Conservation (phyloP, 768 basidiomycete species). For the Dioszegia crocea region DNA sequence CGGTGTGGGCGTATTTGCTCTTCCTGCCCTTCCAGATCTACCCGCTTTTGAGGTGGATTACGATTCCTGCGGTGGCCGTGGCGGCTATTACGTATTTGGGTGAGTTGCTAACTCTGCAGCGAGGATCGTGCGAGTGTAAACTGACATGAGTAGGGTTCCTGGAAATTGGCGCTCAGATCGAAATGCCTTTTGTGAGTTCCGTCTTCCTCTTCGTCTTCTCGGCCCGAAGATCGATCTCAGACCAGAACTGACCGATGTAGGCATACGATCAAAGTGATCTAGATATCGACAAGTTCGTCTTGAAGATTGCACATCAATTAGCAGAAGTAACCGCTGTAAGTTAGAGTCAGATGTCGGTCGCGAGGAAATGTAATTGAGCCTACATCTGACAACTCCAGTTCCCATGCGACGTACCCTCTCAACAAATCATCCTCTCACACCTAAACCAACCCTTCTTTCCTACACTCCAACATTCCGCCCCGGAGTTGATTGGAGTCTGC, state of each 20-base stretch:
- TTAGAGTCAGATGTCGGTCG: slow-evolving; percentile 34
- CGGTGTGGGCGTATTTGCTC: slow-evolving; percentile 58
- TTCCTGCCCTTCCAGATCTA: slow-evolving; percentile 73
- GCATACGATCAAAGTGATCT: slow-evolving; percentile 36
- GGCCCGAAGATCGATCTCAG: not conserved
- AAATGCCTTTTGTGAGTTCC: slow-evolving; percentile 32
- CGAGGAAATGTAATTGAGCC: not conserved
- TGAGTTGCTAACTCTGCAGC: not conserved
- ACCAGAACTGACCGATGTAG: not conserved
- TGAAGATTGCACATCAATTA: slow-evolving; percentile 63
- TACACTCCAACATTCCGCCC: slow-evolving; percentile 58
- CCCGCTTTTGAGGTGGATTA: slow-evolving; percentile 60
- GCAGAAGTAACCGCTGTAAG: slow-evolving; percentile 66
- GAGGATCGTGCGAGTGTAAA: not conserved
- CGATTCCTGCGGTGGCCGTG: slow-evolving; percentile 63
- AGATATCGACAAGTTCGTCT: slow-evolving; percentile 63
- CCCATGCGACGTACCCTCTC: slow-evolving; percentile 56
- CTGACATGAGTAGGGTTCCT: slow-evolving; percentile 52
- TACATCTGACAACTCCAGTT: slow-evolving; percentile 52
- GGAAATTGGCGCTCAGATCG: slow-evolving; percentile 55
- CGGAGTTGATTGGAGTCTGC: slow-evolving; percentile 54
- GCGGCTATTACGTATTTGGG: slow-evolving; percentile 72
- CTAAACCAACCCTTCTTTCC: slow-evolving; percentile 71
- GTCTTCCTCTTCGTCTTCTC: no score
- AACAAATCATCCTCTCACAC: slow-evolving; percentile 56